phyloP scores from a whole-genome alignment of 192 early-diverging fungal genomes.

The Backusella tarrabulga region DNA sequence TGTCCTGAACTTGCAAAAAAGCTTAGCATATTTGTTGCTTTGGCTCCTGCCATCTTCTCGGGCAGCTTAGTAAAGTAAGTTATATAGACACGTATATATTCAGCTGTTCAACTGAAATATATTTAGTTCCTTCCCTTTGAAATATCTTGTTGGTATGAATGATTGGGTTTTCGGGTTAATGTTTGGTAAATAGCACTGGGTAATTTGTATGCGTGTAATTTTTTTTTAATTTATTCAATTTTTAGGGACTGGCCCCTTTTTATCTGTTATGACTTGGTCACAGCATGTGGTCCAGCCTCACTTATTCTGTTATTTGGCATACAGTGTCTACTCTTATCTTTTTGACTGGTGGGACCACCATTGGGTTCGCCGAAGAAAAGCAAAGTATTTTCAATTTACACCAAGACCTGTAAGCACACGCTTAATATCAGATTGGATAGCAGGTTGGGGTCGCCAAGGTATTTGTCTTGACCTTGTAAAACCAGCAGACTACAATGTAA shows the following conservation, averaged over 20 bases:
- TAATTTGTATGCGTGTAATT: not conserved
- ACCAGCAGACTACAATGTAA: not conserved
- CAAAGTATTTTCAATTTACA: conserved; percentile 55
- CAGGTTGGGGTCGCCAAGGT: conserved; percentile 29
- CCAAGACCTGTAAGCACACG: conserved; percentile 33
- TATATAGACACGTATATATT: not conserved
- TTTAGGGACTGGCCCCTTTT: conserved; percentile 30
- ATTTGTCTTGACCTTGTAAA: conserved; percentile 8
- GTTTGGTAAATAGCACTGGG: conserved; percentile 14
- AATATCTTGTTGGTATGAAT: not conserved
- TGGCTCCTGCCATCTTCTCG: conserved; percentile 70
- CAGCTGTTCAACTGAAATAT: not conserved
- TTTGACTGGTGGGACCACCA: conserved; percentile 51
- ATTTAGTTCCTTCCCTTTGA: conserved; percentile 16
- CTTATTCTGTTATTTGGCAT: conserved; percentile 38
- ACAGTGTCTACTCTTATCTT: conserved; percentile 51
- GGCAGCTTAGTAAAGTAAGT: conserved; percentile 11
- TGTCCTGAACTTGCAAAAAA: conserved; percentile 74
- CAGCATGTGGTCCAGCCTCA: conserved; percentile 27
- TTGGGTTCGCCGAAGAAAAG: conserved; percentile 42
- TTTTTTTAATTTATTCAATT: not conserved
- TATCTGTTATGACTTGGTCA: conserved; percentile 42
- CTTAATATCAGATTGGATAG: conserved; percentile 26
- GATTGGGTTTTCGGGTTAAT: not conserved
- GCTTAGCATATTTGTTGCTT: conserved; percentile 85